These are phyloP conservation scores for Stemphylium lycopersici DNA, from an alignment of 2,329 filamentous ascomycete species.

Conservation along the genomic window DNA sequence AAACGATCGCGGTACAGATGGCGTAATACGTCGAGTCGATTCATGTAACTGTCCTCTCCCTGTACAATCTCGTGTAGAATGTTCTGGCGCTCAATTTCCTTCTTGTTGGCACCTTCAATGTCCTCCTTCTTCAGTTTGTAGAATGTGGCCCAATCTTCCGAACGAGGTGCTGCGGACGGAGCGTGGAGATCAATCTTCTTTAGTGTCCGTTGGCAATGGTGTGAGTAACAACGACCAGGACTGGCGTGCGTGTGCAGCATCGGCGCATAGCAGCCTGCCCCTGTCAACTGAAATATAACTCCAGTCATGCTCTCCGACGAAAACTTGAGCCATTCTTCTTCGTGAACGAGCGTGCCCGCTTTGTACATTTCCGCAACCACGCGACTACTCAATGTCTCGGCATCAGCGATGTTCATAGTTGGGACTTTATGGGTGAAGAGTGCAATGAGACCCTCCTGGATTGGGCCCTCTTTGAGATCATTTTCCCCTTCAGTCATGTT, in stretches of 20 bases:
- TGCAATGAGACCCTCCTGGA: constrained; percentile 85
- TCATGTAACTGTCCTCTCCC: constrained; percentile 89
- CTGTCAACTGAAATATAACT: constrained; percentile 91
- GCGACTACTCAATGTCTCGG: constrained; percentile 79
- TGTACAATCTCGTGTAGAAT: constrained; percentile 94
- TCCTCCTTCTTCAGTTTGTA: constrained; percentile 83
- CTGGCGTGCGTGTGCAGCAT: constrained; percentile 74
- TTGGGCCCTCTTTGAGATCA: constrained; percentile 81
- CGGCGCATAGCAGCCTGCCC: constrained; percentile 87
- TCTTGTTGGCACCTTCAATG: constrained; percentile 73
- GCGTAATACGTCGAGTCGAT: constrained; percentile 83
- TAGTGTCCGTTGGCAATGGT: constrained; percentile 90
- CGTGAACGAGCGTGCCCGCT: constrained; percentile 77
- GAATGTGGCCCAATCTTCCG: constrained; percentile 87
- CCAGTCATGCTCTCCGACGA: constrained; percentile 80
- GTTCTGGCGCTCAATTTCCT: constrained; percentile 92
- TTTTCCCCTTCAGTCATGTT: constrained; percentile 89
- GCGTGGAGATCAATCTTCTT: constrained; percentile 91
- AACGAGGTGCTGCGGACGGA: constrained; percentile 67
- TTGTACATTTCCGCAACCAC: constrained; percentile 82
- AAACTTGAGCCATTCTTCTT: constrained; percentile 98
- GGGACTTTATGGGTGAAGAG: constrained; percentile 95
- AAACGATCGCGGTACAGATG: constrained; percentile 86
- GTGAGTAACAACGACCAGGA: constrained; percentile 83
- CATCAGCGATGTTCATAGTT: constrained; percentile 98